Base-by-base conservation (phyloP, 129 eudicot species). In the Ambrosia trifida region DNA sequence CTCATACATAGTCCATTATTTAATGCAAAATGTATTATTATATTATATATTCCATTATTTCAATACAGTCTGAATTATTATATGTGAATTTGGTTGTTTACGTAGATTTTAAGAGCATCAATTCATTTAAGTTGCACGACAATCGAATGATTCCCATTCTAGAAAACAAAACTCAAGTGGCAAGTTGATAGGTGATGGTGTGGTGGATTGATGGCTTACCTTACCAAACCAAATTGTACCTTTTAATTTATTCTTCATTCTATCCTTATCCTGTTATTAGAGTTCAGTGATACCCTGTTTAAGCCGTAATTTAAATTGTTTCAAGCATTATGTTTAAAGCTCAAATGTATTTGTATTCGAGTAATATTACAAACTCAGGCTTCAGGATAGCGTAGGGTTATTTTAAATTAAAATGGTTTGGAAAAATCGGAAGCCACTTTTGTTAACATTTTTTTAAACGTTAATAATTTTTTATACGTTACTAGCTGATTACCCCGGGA, bases 91-190 rank as follows among this genome's bases (percentile, higher is more conserved):
- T 68, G 35, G 70, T 64, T 33, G 36, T 70, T 69, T 69, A 35
- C 76, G 64, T 76, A 60, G 45, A 49, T 46, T 76, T 24, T 60
- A 69, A 69, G 69, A 61, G 30, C 52, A 47, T 28, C 46, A 59
- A 47, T 69, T 65, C 17, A 60, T 33, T 49, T 47, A 60, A 69
- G 71, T n/a, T 69, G 76, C 81, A 77, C 76, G 50, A 16, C 64
- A 43, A 69, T 62, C 71, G 47, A 77, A 14, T 40, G 71, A 77
- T 77, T 69, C 81, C 70, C 24, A 3, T 61, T 76, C 75, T 69
- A 59, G 63, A 52, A 77, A 75, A 6, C 13, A 77, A 49, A 76
- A 67, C 30, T 11, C 68, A 67, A 75, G 67, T 76, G 80, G 71
- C 76, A 49, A 59, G 31, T 47, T 69, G 20, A 47, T 60, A 45